These are phyloP conservation scores for Alternaria dauci DNA, from an alignment of 2,329 filamentous ascomycete species.

Conservation along the genomic window DNA sequence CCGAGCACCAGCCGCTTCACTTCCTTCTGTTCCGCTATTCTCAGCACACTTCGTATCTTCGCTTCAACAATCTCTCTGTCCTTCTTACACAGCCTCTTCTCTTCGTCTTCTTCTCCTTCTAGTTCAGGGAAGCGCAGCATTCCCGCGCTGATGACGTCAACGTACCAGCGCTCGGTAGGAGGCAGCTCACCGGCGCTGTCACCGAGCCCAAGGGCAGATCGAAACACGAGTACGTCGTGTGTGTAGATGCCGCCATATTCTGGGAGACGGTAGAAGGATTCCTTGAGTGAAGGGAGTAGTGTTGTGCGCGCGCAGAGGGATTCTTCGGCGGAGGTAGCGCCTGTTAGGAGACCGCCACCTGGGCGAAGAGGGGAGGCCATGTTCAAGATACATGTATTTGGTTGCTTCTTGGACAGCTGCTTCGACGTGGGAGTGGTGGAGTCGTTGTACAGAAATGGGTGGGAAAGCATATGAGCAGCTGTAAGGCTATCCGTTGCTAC, in stretches of 20 bases:
- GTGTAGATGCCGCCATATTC: slow-evolving; percentile 66
- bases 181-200: slow-evolving; percentile 51
- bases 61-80: slow-evolving; percentile 61
- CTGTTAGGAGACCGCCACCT: slow-evolving; percentile 68
- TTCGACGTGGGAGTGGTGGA: not conserved
- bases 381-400: slow-evolving; percentile 65
- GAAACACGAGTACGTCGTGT: slow-evolving; percentile 67
- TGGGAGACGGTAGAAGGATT: slow-evolving; percentile 67
- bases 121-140: slow-evolving; percentile 67
- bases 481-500: slow-evolving; percentile 62
- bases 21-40: slow-evolving; percentile 57
- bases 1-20: slow-evolving; percentile 64
- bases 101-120: slow-evolving; percentile 52
- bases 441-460: slow-evolving; percentile 15
- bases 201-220: slow-evolving; percentile 43
- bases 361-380: slow-evolving; percentile 70
- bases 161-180: slow-evolving; percentile 63
- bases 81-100: slow-evolving; percentile 42
- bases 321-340: slow-evolving; percentile 69
- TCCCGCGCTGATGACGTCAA: slow-evolving; percentile 67
- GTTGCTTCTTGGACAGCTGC: slow-evolving; percentile 26
- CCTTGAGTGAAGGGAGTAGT: slow-evolving; percentile 65
- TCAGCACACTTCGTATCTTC: slow-evolving; percentile 68
- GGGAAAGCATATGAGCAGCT: slow-evolving; percentile 56
- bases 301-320: slow-evolving; percentile 69